phyloP scores from a whole-genome alignment of 176 grass and related monocot genomes.

The Canna indica region DNA sequence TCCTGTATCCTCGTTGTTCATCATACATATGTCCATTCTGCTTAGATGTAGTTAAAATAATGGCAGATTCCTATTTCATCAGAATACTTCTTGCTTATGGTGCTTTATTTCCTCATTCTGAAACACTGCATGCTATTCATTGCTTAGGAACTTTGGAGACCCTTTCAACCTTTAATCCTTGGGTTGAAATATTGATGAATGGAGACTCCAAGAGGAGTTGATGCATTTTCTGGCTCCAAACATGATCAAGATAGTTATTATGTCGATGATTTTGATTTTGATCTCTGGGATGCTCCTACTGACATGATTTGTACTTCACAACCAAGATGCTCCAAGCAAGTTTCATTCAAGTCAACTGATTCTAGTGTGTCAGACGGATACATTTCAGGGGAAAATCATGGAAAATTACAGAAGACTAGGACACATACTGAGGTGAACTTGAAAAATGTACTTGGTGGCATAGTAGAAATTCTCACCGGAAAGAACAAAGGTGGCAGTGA shows the following conservation, averaged over 20 bases:
- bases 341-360: constrained; percentile 15
- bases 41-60: no score
- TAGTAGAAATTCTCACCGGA: constrained; percentile 47
- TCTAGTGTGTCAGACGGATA: constrained; percentile 27
- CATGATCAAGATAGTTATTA: neutral
- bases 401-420: constrained; percentile 8
- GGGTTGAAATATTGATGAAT: neutral
- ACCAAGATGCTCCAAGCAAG: constrained; percentile 22
- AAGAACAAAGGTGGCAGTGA: constrained; percentile 23
- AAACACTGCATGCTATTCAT: neutral
- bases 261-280: neutral
- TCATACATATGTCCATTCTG: no score
- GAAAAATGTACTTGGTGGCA: constrained; percentile 43
- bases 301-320: constrained; percentile 23
- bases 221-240: neutral
- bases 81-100: neutral
- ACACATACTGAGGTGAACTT: constrained; percentile 44
- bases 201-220: neutral
- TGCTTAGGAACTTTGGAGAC: neutral
- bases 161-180: no score
- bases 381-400: constrained; percentile 26
- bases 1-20: no score
- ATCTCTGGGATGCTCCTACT: constrained; percentile 5
- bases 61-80: no score
- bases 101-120: neutral